phyloP scores from a whole-genome alignment of 1,284 basidiomycete genomes.

The Papiliotrema flavescens region DNA sequence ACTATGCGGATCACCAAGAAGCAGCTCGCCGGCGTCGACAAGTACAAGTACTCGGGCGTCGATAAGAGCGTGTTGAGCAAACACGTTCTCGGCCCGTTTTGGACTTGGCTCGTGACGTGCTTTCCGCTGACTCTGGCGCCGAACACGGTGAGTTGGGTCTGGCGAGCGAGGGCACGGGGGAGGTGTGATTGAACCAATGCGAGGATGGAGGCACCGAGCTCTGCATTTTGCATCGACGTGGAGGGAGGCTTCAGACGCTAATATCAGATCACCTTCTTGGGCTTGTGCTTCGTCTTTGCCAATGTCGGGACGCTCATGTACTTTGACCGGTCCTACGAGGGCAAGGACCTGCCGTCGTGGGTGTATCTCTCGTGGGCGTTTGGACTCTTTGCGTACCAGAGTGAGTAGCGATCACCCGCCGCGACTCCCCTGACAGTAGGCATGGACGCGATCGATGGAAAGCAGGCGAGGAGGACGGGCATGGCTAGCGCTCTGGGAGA shows the following conservation, averaged over 20 bases:
- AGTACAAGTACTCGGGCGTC: slow-evolving; percentile 58
- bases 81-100: slow-evolving; percentile 77
- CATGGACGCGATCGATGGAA: slow-evolving; percentile 59
- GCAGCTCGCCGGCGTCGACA: slow-evolving; percentile 52
- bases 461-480: slow-evolving; percentile 89
- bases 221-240: too few species aligned
- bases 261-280: slow-evolving; percentile 71
- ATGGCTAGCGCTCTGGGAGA: slow-evolving; percentile 93
- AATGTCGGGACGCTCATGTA: slow-evolving; percentile 82
- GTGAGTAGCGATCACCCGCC: slow-evolving; percentile 57
- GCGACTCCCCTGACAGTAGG: slow-evolving; percentile 10
- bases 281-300: slow-evolving; percentile 73
- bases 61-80: slow-evolving; percentile 53
- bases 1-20: slow-evolving; percentile 45
- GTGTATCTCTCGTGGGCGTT: slow-evolving; percentile 86
- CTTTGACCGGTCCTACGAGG: slow-evolving; percentile 73
- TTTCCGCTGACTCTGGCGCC: slow-evolving; percentile 88
- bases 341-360: slow-evolving; percentile 68
- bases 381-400: slow-evolving; percentile 91
- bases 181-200: too few species aligned
- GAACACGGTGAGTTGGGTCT: slow-evolving; percentile 65
- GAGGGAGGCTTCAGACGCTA: not conserved
- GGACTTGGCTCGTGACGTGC: slow-evolving; percentile 88
- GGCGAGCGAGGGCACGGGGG: too few species aligned
- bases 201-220: too few species aligned